Evolutionary conservation across 192 early-diverging fungal genomes (phyloP), one percentile per base, ranked within the genome.

Genomic region (Rhizoclosmatium globosum): DNA sequence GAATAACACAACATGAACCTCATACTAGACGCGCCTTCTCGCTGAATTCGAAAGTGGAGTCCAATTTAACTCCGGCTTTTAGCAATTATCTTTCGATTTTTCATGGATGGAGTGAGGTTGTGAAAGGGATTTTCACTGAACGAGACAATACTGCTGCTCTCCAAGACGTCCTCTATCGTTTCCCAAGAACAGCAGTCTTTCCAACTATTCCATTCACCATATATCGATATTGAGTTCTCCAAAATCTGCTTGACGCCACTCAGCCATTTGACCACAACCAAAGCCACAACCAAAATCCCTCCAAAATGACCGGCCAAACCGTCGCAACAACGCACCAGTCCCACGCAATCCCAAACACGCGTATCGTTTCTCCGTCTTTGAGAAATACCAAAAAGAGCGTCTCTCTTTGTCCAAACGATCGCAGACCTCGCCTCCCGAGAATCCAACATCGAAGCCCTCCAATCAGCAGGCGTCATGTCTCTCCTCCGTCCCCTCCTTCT

Each of bases 381-480:
- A 91, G 71, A 88, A 85, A 64, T 89, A 89, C 78, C 88, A 91
- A 66, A 85, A 87, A 46, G 85, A 89, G 56, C 82, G 89, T 0
- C 82, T 91, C 59, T 87, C 48, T 91, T 89, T 74, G 89, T 84
- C 15, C 89, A 91, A 72, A 86, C 88, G 2, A 81, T 89, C 45
- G 89, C 89, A 17, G 89, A 91, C 73, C 76, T 87, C 31, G 87
- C 89, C 1, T 84, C 88, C 2, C 69, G 87, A n/a, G 89, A 91
- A 71, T 76, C 73, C 72, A 89, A 87, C 79, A 87, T 89, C 56
- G 86, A 89, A n/a, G 85, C 86, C 3, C 79, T 89, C 19, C 85
- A 87, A 56, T 47, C 72, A 39, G 84, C 86, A 19, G 88, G 85
- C 7, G 88, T 88, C 2, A 81, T 89, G 85, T 62, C 82, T 0